A percentile compares a stretch with the other conserved stretches of the same genome.
phyloP scores from a whole-genome alignment of 2,329 filamentous ascomycete genomes.

The Fusarium sp. region DNA sequence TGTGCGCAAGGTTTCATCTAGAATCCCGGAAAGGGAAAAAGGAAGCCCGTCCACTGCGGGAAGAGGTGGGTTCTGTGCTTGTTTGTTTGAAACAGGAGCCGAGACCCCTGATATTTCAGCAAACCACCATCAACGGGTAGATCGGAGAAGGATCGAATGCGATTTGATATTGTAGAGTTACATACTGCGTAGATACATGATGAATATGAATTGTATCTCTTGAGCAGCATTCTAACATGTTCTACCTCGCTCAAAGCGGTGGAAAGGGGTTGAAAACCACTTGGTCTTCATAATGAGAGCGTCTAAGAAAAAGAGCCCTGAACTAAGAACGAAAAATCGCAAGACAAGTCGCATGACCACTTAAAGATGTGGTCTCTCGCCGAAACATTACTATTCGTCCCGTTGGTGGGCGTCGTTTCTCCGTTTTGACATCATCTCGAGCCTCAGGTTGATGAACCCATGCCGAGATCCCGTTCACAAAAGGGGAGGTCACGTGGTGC shows the following conservation, averaged over 20 bases:
- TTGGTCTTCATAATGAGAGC: background rate
- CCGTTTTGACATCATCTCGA: constrained; percentile 10
- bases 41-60: constrained; percentile 21
- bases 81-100: constrained; percentile 30
- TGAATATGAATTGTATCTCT: background rate
- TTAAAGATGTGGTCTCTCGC: constrained; percentile 1
- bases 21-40: constrained; percentile 17
- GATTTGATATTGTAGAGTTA: background rate
- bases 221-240: background rate
- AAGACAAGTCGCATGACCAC: constrained; percentile 5
- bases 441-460: constrained; percentile 14
- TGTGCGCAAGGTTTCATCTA: constrained; percentile 5
- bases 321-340: background rate
- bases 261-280: background rate
- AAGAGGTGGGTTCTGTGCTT: constrained; percentile 10
- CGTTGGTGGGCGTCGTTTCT: constrained; percentile 34
- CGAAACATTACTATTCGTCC: constrained; percentile 23
- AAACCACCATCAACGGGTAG: background rate
- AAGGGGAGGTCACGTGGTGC: constrained; percentile 14
- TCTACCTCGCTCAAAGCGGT: background rate
- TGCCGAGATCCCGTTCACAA: constrained; percentile 18
- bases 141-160: background rate
- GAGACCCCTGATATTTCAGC: constrained; percentile 31
- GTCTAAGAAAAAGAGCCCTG: background rate
- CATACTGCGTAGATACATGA: background rate